Conservation (phyloP, 2,329 filamentous ascomycete species). For the Pseudonectria foliicola region DNA sequence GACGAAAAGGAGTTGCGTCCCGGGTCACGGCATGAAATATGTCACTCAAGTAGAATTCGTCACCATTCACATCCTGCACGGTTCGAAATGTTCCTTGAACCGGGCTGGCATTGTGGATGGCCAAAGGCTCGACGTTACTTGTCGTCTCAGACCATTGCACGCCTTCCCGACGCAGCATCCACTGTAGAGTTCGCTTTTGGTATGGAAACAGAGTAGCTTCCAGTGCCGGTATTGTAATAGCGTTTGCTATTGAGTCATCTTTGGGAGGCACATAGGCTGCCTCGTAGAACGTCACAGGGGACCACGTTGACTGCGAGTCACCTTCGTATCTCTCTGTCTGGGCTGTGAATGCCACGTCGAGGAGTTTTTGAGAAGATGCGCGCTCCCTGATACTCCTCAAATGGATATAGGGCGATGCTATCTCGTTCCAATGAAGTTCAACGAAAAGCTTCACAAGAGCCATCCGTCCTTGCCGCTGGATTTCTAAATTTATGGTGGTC, state of each 20-base stretch:
- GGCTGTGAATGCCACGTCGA: slow-evolving; percentile 29
- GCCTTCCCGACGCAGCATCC: slow-evolving; percentile 62
- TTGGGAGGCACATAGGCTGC: slow-evolving; percentile 54
- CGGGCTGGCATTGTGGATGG: slow-evolving; percentile 3
- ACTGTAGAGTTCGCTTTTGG: slow-evolving; percentile 62
- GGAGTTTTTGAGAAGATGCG: slow-evolving; percentile 25
- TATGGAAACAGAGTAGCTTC: slow-evolving; percentile 59
- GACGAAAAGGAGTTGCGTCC: slow-evolving; percentile 38
- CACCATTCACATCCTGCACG: slow-evolving; percentile 26
- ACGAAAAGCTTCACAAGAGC: slow-evolving; percentile 27
- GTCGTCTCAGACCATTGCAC: slow-evolving; percentile 36
- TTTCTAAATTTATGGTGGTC: slow-evolving; percentile 23
- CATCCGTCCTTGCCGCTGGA: slow-evolving; percentile 21
- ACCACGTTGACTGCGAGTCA: slow-evolving; percentile 23
- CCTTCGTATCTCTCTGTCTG: neutral
- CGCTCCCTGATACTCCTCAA: slow-evolving; percentile 26
- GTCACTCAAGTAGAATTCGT: slow-evolving; percentile 50
- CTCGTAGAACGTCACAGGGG: slow-evolving; percentile 59
- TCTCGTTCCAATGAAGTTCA: slow-evolving; percentile 37
- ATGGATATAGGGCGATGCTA: slow-evolving; percentile 22
- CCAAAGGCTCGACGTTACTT: slow-evolving; percentile 12
- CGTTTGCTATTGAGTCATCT: slow-evolving; percentile 29
- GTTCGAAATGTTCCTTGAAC: slow-evolving; percentile 24
- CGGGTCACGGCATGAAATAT: slow-evolving; percentile 53
- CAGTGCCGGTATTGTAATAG: slow-evolving; percentile 37